Base-by-base conservation (phyloP, 2,329 filamentous ascomycete species). In the Ophioceras dolichostomum region DNA sequence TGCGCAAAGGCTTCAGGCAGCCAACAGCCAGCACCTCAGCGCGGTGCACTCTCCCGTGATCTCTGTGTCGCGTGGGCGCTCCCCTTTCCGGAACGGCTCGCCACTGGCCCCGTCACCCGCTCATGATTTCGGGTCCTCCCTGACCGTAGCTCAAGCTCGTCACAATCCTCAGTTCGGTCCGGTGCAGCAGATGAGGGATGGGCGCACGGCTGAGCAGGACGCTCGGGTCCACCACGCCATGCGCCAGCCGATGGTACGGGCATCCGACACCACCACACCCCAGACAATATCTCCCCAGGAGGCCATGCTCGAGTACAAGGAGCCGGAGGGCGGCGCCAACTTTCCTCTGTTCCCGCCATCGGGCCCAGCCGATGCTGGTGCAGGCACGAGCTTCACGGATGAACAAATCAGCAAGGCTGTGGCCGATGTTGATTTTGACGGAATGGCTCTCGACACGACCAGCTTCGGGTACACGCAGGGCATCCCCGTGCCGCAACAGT, bases 271-370 rank as follows among this genome's bases (percentile, higher is more conserved):
- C 1, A 56, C 67, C 5, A 70, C 68, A 0, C 69, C 80, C n/a
- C 84, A 85, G 58, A 94, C 89, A 0, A 94, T 98, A 33, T 96
- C 89, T 2, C 91, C 89, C 18, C 93, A 94, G 60, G 89, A 96
- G 50, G 84, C 88, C 2, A 61, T 94, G 41, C 62, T 95, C 35
- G 88, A 95, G 42, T 94, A 88, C 53, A 74, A 80, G 43, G 85
- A 91, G 28, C 59, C 67, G 0, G 83, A 88, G 3, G 77, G 80
- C 14, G 79, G 81, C 34, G 61, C 22, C 3, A 76, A 76, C 41
- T 76, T 82, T 48, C 77, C 84, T 10, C 62, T 94, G 16, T 94
- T 94, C 52, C 28, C 83, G 4, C 66, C 73, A n/a, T n/a, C n/a
- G n/a, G n/a, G n/a, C n/a, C n/a, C n/a, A 2, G 65, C 72, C 38